Evolutionary conservation across 352 stramenopile species (phyloP).

Genomic region (Globisporangium parvum): DNA sequence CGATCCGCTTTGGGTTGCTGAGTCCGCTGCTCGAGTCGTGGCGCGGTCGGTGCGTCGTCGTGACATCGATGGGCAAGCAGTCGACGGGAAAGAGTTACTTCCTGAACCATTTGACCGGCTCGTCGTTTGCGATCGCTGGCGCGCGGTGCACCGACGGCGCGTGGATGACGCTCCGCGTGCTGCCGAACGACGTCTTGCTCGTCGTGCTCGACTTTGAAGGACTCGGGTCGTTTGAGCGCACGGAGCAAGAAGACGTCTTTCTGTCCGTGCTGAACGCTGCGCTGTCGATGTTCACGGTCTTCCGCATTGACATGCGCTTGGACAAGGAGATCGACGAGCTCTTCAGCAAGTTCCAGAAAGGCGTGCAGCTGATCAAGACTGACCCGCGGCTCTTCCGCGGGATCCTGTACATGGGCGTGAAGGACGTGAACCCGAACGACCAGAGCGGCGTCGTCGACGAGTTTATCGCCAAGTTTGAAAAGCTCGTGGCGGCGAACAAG

Average conservation of each 20-base stretch:
- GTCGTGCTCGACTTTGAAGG: constrained; percentile 81
- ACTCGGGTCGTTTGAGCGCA: constrained; percentile 63
- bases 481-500: constrained; percentile 36
- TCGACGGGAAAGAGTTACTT: constrained; percentile 81
- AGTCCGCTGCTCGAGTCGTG: constrained; percentile 15
- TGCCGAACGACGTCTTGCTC: constrained; percentile 37
- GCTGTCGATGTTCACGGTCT: constrained; percentile 67
- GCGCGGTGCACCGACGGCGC: constrained; percentile 57
- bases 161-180: constrained; percentile 49
- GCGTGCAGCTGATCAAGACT: constrained; percentile 50
- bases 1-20: constrained; percentile 15
- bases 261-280: constrained; percentile 67
- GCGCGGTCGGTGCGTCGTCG: constrained; percentile 12
- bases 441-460: constrained; percentile 37
- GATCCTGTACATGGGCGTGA: constrained; percentile 62
- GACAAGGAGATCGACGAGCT: constrained; percentile 72
- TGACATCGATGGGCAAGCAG: constrained; percentile 34
- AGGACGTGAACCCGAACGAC: constrained; percentile 71
- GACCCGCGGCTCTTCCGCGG: constrained; percentile 57
- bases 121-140: constrained; percentile 38
- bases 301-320: constrained; percentile 72
- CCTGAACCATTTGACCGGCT: constrained; percentile 40
- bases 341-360: constrained; percentile 66
- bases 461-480: constrained; percentile 44
- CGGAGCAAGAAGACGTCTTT: constrained; percentile 72